phyloP scores from a whole-genome alignment of 176 grass and related monocot genomes.

The Musa beccarii region DNA sequence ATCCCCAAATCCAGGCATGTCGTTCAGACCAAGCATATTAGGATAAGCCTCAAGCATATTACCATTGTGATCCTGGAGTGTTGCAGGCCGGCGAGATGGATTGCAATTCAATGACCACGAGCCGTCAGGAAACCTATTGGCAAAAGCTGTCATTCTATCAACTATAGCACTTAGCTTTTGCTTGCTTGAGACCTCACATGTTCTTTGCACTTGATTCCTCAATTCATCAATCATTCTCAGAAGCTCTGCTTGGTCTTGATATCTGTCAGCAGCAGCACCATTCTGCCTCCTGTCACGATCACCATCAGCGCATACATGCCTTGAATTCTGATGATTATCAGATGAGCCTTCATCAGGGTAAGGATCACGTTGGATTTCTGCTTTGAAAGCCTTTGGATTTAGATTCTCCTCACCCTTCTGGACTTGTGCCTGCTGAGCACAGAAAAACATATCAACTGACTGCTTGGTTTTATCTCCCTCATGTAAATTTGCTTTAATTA shows the following conservation, averaged over 20 bases:
- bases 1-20: conserved; percentile 41
- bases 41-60: conserved; percentile 35
- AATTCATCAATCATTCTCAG: conserved; percentile 80
- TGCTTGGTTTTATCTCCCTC: conserved; percentile 16
- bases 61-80: conserved; percentile 26
- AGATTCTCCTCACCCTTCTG: conserved; percentile 7
- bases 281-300: conserved; percentile 20
- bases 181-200: conserved; percentile 40
- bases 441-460: not conserved
- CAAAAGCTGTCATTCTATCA: conserved; percentile 18
- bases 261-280: conserved; percentile 47
- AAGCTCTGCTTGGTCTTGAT: conserved; percentile 64
- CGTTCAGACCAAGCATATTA: conserved; percentile 24
- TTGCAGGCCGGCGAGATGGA: conserved; percentile 21
- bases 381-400: too few species aligned
- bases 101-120: conserved; percentile 34
- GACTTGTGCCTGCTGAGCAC: not conserved
- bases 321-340: conserved; percentile 23
- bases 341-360: conserved; percentile 31
- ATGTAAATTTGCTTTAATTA: not conserved
- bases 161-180: conserved; percentile 27
- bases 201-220: conserved; percentile 72
- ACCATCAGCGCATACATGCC: conserved; percentile 10
- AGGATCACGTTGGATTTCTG: not conserved
- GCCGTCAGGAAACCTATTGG: conserved; percentile 25